Conservation (phyloP, 257 asterid genomes). For the Dorcoceras hygrometricum region DNA sequence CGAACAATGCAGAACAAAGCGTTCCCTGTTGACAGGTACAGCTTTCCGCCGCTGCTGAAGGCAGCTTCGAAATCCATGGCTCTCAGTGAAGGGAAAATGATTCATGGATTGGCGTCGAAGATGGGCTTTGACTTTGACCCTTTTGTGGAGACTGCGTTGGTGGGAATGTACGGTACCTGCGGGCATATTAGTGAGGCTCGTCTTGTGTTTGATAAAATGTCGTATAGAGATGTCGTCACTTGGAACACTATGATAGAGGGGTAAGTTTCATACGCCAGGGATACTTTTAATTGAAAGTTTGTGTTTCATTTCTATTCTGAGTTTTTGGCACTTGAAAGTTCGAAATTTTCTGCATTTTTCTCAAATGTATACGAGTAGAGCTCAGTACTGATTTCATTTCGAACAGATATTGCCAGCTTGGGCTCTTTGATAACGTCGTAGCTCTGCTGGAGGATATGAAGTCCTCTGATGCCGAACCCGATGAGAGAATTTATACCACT, state of each 20-base stretch:
- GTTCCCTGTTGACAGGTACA: constrained; percentile 43
- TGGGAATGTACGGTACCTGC: constrained; percentile 54
- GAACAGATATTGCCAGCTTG: constrained; percentile 62
- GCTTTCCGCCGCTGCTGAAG: constrained; percentile 65
- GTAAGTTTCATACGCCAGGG: constrained; percentile 32
- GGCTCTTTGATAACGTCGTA: constrained; percentile 52
- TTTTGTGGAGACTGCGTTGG: constrained; percentile 67
- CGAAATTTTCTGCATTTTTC: background rate
- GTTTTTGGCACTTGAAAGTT: background rate
- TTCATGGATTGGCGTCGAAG: constrained; percentile 63
- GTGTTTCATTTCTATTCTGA: constrained; percentile 14
- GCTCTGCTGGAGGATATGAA: constrained; percentile 60
- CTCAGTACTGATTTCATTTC: constrained; percentile 11
- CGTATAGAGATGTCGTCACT: constrained; percentile 55
- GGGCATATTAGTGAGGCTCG: constrained; percentile 62
- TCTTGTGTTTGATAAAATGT: constrained; percentile 70
- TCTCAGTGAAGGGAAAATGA: constrained; percentile 45
- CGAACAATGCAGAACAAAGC: constrained; percentile 35
- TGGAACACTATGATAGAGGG: constrained; percentile 76
- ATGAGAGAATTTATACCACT: constrained; percentile 50
- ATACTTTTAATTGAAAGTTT: background rate
- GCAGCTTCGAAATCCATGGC: constrained; percentile 47
- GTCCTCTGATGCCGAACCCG: constrained; percentile 44
- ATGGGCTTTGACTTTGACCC: constrained; percentile 57
- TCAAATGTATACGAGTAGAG: background rate